Conservation (phyloP, 2,329 filamentous ascomycete species). For the Exophiala spinifera region DNA sequence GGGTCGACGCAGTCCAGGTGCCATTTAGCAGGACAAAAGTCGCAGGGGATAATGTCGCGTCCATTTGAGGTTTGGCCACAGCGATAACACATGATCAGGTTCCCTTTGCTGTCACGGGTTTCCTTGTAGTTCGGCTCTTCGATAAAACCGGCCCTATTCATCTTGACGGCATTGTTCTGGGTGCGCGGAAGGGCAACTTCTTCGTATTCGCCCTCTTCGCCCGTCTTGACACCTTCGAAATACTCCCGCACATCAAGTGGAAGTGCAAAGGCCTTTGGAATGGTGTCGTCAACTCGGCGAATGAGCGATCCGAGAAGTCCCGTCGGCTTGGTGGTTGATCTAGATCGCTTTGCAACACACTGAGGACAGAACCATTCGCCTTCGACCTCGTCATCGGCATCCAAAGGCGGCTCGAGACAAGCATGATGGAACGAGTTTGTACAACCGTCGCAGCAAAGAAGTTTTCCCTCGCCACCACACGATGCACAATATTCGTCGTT, state of each 20-base stretch:
- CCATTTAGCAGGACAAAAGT: slow-evolving; percentile 77
- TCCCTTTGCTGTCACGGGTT: slow-evolving; percentile 68
- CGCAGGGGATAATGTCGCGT: slow-evolving; percentile 80
- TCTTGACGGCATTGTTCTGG: slow-evolving; percentile 36
- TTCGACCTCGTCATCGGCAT: slow-evolving; percentile 61
- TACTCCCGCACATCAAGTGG: slow-evolving; percentile 68
- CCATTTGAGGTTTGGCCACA: slow-evolving; percentile 64
- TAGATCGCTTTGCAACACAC: slow-evolving; percentile 50
- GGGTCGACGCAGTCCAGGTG: slow-evolving; percentile 90
- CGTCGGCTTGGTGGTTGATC: slow-evolving; percentile 45
- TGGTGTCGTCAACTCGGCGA: slow-evolving; percentile 63
- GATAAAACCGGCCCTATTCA: slow-evolving; percentile 34
- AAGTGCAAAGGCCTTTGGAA: slow-evolving; percentile 69
- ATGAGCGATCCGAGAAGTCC: slow-evolving; percentile 55
- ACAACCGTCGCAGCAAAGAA: slow-evolving; percentile 93
- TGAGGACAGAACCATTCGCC: slow-evolving; percentile 81
- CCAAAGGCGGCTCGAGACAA: slow-evolving; percentile 78
- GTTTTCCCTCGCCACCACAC: slow-evolving; percentile 76
- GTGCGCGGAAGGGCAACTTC: slow-evolving; percentile 49
- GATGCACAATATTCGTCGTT: slow-evolving; percentile 89
- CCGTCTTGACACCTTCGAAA: slow-evolving; percentile 77
- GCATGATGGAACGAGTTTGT: slow-evolving; percentile 83
- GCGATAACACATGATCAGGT: slow-evolving; percentile 70
- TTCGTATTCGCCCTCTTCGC: slow-evolving; percentile 75
- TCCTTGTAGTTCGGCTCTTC: slow-evolving; percentile 60